Evolutionary conservation across 768 basidiomycete genomes (phyloP).

Genomic region (Boletus rubropictus): DNA sequence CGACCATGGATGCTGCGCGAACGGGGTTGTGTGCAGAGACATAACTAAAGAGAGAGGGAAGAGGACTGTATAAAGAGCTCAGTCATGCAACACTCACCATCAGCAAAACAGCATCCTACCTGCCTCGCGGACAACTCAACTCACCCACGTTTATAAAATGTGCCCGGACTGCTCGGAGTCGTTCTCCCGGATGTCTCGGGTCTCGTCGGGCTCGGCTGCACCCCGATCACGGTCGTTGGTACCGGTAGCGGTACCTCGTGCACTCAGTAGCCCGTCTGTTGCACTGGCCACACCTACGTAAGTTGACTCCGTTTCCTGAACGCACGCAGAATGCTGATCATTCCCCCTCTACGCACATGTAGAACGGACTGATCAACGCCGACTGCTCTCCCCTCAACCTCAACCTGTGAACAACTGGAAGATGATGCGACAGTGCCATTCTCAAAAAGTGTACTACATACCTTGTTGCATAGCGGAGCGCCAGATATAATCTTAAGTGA

Average conservation of each 20-base stretch:
- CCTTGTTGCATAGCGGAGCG: no score
- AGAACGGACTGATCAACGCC: not conserved
- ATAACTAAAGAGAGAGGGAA: not conserved
- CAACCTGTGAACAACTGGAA: not conserved
- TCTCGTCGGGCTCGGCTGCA: conserved; percentile 3
- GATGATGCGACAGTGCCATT: not conserved
- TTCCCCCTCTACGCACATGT: not conserved
- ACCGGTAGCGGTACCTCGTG: not conserved
- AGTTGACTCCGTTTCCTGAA: not conserved
- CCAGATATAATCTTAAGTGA: no score
- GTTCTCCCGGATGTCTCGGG: not conserved
- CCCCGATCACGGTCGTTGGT: not conserved
- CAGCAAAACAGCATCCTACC: no score
- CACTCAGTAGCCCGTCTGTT: not conserved
- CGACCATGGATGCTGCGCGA: not conserved
- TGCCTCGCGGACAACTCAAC: not conserved
- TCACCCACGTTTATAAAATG: not conserved
- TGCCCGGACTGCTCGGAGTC: not conserved
- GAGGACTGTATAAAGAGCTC: not conserved
- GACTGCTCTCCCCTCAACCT: not conserved
- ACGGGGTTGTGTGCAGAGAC: not conserved
- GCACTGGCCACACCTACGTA: not conserved
- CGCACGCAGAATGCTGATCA: not conserved
- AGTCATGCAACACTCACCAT: not conserved
- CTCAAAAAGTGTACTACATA: no score